Conservation (phyloP, 805 yeast genomes). For the Zygosaccharomyces siamensis region DNA sequence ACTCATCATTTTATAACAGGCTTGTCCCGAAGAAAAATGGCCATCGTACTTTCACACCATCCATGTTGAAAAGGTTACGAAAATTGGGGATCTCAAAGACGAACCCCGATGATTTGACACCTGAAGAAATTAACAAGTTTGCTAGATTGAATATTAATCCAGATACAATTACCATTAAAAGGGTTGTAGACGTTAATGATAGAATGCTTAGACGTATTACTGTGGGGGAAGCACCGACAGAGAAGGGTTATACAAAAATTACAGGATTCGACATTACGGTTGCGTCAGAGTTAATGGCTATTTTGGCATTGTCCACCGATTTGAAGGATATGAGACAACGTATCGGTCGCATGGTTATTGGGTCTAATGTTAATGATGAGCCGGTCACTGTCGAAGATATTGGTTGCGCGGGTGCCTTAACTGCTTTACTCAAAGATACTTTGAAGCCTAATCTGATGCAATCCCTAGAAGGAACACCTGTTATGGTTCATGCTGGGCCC, state of each 20-base stretch:
- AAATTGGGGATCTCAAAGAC: conserved; percentile 79
- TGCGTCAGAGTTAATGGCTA: conserved; percentile 95
- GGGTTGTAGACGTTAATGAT: conserved; percentile 94
- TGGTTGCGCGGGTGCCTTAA: conserved; percentile 92
- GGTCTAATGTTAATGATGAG: conserved; percentile 64
- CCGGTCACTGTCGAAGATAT: conserved; percentile 93
- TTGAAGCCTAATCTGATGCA: conserved; percentile 96
- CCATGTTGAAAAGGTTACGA: conserved; percentile 68
- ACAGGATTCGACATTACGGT: conserved; percentile 96
- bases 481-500: conserved; percentile 96
- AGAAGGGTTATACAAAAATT: conserved; percentile 77
- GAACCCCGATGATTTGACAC: conserved; percentile 73
- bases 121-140: conserved; percentile 67
- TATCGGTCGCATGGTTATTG: conserved; percentile 86
- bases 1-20: conserved; percentile 74
- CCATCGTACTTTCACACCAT: conserved; percentile 66
- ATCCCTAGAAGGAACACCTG: conserved; percentile 96
- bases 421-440: conserved; percentile 93
- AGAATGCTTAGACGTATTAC: conserved; percentile 85
- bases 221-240: conserved; percentile 88
- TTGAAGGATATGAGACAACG: conserved; percentile 81
- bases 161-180: conserved; percentile 80
- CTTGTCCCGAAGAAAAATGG: conserved; percentile 86
- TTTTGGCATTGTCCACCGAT: conserved; percentile 75
- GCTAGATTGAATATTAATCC: conserved; percentile 88